A percentile compares a stretch with the other conserved stretches of the same genome.
Evolutionary conservation across 1,284 basidiomycete genomes (phyloP).

Genomic region (Pisolithus thermaeus): DNA sequence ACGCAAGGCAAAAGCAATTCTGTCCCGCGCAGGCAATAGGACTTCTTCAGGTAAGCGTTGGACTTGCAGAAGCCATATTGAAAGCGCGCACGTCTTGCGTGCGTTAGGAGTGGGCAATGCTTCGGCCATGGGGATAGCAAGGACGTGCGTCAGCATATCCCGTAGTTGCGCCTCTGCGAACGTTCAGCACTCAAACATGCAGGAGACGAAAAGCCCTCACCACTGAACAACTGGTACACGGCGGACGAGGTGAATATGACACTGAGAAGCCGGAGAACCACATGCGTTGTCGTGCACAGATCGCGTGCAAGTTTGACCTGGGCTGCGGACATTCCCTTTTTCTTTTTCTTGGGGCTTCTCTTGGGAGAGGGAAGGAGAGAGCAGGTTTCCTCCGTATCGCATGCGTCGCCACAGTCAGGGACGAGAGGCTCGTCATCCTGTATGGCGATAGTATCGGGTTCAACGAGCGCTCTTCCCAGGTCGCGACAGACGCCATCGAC

Average conservation of each 20-base stretch:
- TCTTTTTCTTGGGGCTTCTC: constrained; percentile 55
- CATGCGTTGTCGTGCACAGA: constrained; percentile 62
- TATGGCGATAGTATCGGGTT: constrained; percentile 38
- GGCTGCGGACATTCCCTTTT: constrained; percentile 63
- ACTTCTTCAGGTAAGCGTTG: constrained; percentile 61
- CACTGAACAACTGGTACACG: constrained; percentile 52
- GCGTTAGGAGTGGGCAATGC: constrained; percentile 71
- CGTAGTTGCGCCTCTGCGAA: constrained; percentile 51
- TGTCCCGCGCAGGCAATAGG: constrained; percentile 50
- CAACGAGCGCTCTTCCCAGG: constrained; percentile 52
- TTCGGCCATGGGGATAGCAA: constrained; percentile 64
- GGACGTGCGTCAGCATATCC: constrained; percentile 51
- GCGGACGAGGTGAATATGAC: constrained; percentile 55
- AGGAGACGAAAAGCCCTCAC: constrained; percentile 32
- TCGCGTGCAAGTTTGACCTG: constrained; percentile 74
- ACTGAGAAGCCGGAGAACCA: constrained; percentile 58
- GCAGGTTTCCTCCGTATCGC: constrained; percentile 23
- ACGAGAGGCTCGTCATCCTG: constrained; percentile 24
- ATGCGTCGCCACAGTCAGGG: constrained; percentile 18
- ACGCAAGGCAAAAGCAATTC: constrained; percentile 62
- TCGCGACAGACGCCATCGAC: constrained; percentile 56
- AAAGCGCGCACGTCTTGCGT: constrained; percentile 73
- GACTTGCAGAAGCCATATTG: constrained; percentile 64
- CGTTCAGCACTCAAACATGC: constrained; percentile 3
- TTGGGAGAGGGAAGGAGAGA: constrained; percentile 46